Conservation (phyloP, 768 basidiomycete species). For the Tricholomella constricta region DNA sequence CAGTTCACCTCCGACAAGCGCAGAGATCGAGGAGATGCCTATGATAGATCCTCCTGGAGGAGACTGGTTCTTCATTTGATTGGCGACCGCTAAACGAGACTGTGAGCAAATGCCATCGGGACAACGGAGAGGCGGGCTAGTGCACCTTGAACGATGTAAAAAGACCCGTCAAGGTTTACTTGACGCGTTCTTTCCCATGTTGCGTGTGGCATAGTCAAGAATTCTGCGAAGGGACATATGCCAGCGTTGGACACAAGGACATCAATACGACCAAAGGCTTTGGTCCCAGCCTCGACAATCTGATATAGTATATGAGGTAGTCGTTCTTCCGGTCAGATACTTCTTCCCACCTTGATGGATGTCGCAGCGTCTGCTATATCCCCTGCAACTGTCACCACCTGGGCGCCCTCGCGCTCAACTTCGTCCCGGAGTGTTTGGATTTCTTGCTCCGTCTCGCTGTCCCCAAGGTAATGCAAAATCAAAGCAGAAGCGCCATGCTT, state of each 20-base stretch:
- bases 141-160: slow-evolving; percentile 66
- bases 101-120: background rate
- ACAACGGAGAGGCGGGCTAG: background rate
- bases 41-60: slow-evolving; percentile 78
- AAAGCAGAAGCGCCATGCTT: slow-evolving; percentile 65
- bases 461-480: slow-evolving; percentile 70
- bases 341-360: slow-evolving; percentile 47
- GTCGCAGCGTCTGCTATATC: slow-evolving; percentile 65
- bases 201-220: slow-evolving; percentile 64
- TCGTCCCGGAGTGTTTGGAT: slow-evolving; percentile 45
- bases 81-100: slow-evolving; percentile 55
- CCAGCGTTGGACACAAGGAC: slow-evolving; percentile 50
- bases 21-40: slow-evolving; percentile 77
- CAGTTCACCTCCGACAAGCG: slow-evolving; percentile 72
- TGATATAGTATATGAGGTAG: slow-evolving; percentile 23
- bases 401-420: slow-evolving; percentile 41
- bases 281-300: slow-evolving; percentile 64
- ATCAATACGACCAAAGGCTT: slow-evolving; percentile 66
- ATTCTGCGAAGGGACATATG: slow-evolving; percentile 78
- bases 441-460: slow-evolving; percentile 53
- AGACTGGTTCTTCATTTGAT: slow-evolving; percentile 69
- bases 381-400: slow-evolving; percentile 55
- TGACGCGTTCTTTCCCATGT: slow-evolving; percentile 67
- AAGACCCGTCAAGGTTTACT: slow-evolving; percentile 77
- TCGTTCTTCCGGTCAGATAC: background rate